Percentiles rank a stretch among this genome's conserved stretches.
phyloP scores from a whole-genome alignment of 2,329 filamentous ascomycete species.

The Phaeosphaeriaceae sp. region DNA sequence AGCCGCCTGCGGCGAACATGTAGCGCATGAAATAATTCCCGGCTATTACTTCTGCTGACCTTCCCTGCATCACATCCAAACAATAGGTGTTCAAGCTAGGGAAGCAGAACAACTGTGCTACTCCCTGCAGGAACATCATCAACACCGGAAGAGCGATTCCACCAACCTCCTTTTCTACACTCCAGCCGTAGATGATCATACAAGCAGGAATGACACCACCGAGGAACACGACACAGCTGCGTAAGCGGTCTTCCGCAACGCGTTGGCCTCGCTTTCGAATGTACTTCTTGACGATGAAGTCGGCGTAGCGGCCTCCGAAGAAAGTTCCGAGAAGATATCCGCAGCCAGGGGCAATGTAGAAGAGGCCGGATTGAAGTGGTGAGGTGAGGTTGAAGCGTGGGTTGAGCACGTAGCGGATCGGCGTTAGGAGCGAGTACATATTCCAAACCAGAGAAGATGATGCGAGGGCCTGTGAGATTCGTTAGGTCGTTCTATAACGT shows the following conservation, averaged over 20 bases:
- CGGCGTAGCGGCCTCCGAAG: conserved; percentile 74
- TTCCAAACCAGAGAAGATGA: conserved; percentile 75
- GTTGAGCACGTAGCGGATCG: conserved; percentile 76
- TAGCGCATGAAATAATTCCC: conserved; percentile 83
- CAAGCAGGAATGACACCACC: conserved; percentile 65
- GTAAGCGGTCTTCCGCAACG: conserved; percentile 72
- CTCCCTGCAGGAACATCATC: conserved; percentile 76
- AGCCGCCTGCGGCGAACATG: conserved; percentile 73
- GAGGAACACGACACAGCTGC: conserved; percentile 61
- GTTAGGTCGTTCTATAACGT: not conserved
- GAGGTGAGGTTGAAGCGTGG: conserved; percentile 73
- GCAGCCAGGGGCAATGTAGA: conserved; percentile 75
- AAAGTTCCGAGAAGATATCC: conserved; percentile 75
- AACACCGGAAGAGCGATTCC: conserved; percentile 70
- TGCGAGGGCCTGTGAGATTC: conserved; percentile 56
- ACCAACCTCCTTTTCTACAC: conserved; percentile 61
- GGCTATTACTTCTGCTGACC: conserved; percentile 73
- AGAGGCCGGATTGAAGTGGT: conserved; percentile 72
- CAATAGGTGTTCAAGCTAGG: conserved; percentile 81
- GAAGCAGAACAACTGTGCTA: conserved; percentile 78
- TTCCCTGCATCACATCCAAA: conserved; percentile 78
- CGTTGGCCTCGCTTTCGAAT: conserved; percentile 67
- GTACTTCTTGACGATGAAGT: conserved; percentile 70
- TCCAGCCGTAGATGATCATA: conserved; percentile 75
- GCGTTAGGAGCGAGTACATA: conserved; percentile 73